Base-by-base conservation (phyloP, 345 rosid genomes). In the Boechera stricta region DNA sequence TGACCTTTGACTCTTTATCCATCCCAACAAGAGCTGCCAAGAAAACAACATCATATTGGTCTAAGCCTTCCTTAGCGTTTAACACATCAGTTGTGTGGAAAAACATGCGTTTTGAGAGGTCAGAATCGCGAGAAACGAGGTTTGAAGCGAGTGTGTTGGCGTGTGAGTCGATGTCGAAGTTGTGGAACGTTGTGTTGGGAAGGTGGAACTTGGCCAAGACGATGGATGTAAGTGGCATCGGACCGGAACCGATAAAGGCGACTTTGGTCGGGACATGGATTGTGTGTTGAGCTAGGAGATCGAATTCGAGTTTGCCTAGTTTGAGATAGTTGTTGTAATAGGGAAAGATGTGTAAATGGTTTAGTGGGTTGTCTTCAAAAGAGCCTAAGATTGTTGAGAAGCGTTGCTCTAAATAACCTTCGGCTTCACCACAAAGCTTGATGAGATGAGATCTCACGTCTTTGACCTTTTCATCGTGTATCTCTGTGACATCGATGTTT, bases 201-300 rank as follows among this genome's bases (percentile, higher is more conserved):
- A 94, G 88, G 79, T 92, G 92, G 13, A 86, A 80, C 12, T 81
- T 56, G 67, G 98, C 98, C 48, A 94, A 73, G n/a, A 92, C 95
- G 32, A 94, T 84, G 1, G 98, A 87, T 5, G 98, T 86, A 7
- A 94, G 82, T 2, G 98, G 98, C 51, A 94, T 89, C 10, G 98
- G 97, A 45, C 98, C 98, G 0, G 98, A 94, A 18, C 98, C 97
- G 10, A 94, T 57, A 42, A 94, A 94, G 55, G 98, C 98, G 32
- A 92, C 66, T 16, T 78, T 84, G 67, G 15, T 67, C 0, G 92
- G 95, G 49, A 67, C 78, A 57, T 77, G 68, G 1, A 74, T 33
- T 67, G 18, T 73, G 79, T 86, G 89, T 42, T 87, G 83, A 42
- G 21, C 24, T 9, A 92, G 87, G 64, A 92, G 81, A 73, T 75